These are phyloP conservation scores for Lasiodiplodia sp. DNA, from an alignment of 2,329 filamentous ascomycete species.

Conservation along the genomic window DNA sequence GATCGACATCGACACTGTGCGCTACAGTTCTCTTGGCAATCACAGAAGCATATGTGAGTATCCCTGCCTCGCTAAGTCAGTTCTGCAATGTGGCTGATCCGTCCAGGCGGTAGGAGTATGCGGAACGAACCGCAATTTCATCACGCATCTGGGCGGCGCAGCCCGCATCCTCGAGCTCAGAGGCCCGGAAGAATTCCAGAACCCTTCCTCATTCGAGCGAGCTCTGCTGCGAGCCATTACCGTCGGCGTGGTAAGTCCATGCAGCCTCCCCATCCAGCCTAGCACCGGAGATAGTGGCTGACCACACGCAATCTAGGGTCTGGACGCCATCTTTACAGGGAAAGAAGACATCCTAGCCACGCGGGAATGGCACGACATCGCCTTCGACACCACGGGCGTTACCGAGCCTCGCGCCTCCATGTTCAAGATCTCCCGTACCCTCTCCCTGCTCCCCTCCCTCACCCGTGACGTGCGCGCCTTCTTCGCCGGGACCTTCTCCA, in stretches of 20 bases:
- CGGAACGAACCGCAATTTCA: conserved; percentile 28
- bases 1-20: conserved; percentile 22
- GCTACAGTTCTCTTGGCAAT: conserved; percentile 26
- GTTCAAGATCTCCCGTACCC: conserved; percentile 15
- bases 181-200: conserved; percentile 10
- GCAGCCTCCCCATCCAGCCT: not conserved
- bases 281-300: not conserved
- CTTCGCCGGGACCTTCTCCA: not conserved
- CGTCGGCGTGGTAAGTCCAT: conserved; percentile 26
- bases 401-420: conserved; percentile 19
- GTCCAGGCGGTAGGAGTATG: conserved; percentile 15
- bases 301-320: conserved; percentile 1
- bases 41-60: conserved; percentile 28
- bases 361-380: conserved; percentile 43
- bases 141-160: conserved; percentile 28
- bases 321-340: conserved; percentile 23
- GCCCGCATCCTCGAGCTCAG: conserved; percentile 22
- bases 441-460: conserved; percentile 14
- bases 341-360: conserved; percentile 36
- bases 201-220: conserved; percentile 26
- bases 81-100: not conserved
- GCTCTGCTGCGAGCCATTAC: conserved; percentile 24
- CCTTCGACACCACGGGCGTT: conserved; percentile 42
- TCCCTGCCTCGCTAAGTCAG: not conserved
- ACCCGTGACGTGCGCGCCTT: conserved; percentile 15